phyloP scores from a whole-genome alignment of 2,329 filamentous ascomycete genomes.

The Colletotrichum brevisporum region DNA sequence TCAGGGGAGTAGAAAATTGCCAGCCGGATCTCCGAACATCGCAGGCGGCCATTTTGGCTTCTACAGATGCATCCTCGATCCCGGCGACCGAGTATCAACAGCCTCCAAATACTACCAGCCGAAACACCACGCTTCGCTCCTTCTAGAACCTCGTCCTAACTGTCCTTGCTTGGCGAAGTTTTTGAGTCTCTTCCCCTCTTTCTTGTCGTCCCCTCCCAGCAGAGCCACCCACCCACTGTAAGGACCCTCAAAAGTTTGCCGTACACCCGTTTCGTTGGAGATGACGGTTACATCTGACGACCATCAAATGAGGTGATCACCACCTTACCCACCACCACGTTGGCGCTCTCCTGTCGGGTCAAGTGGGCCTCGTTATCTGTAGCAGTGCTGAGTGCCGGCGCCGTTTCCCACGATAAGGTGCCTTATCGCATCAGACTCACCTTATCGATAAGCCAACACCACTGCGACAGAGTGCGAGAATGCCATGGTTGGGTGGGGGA shows the following conservation, averaged over 20 bases:
- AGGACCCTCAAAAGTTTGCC: constrained; percentile 12
- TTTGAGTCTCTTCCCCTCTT: background rate
- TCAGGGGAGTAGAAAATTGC: too few relatives aligned
- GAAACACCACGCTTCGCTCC: constrained; percentile 13
- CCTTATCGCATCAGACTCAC: too few relatives aligned
- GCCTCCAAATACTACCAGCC: background rate
- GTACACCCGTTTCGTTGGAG: constrained; percentile 11
- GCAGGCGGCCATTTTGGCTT: background rate
- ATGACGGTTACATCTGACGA: constrained; percentile 13
- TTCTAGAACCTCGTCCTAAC: constrained; percentile 16
- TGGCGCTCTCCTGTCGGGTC: too few relatives aligned
- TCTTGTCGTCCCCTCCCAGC: background rate
- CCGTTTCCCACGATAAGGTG: too few relatives aligned
- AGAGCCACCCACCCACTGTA: background rate
- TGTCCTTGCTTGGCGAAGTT: background rate
- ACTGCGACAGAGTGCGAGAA: too few relatives aligned
- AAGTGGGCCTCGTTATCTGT: too few relatives aligned
- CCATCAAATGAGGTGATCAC: constrained; percentile 17
- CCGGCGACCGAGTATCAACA: background rate
- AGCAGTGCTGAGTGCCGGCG: too few relatives aligned
- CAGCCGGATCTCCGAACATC: background rate
- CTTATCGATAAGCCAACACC: too few relatives aligned
- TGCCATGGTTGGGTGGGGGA: background rate
- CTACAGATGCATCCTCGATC: background rate
- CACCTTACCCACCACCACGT: background rate